phyloP scores from a whole-genome alignment of 345 rosid species.

The Theobroma cacao region DNA sequence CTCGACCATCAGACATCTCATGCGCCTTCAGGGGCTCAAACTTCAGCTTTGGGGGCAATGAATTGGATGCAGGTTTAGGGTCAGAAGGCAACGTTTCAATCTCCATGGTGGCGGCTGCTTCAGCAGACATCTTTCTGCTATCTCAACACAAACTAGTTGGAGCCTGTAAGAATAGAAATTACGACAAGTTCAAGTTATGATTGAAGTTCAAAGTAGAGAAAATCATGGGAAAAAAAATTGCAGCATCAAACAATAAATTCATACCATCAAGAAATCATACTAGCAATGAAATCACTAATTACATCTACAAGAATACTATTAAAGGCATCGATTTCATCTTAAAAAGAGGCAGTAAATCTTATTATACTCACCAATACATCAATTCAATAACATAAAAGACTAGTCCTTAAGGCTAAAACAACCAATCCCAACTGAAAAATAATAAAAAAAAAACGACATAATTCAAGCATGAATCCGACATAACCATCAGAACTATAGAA shows the following conservation, averaged over 20 bases:
- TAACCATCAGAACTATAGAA: neutral
- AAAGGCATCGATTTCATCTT: neutral
- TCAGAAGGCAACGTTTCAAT: constrained; percentile 31
- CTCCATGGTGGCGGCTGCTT: constrained; percentile 43
- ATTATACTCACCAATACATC: neutral
- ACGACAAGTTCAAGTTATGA: neutral
- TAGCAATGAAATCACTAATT: neutral
- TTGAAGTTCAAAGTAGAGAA: neutral
- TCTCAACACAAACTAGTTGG: neutral
- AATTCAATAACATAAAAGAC: neutral
- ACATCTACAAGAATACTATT: neutral
- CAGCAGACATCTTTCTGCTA: constrained; percentile 12
- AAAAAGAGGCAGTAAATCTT: neutral
- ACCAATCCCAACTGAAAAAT: neutral
- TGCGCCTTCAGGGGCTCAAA: constrained; percentile 78
- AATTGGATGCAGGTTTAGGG: neutral
- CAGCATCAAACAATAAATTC: neutral
- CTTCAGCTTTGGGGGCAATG: constrained; percentile 57
- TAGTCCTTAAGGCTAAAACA: neutral
- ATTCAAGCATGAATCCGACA: neutral
- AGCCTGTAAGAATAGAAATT: neutral
- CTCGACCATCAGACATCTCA: constrained; percentile 77
- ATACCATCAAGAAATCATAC: neutral
- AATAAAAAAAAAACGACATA: neutral
- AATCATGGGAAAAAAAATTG: neutral